phyloP scores from a whole-genome alignment of 805 yeast species.

The Kluyveromyces lactis region DNA sequence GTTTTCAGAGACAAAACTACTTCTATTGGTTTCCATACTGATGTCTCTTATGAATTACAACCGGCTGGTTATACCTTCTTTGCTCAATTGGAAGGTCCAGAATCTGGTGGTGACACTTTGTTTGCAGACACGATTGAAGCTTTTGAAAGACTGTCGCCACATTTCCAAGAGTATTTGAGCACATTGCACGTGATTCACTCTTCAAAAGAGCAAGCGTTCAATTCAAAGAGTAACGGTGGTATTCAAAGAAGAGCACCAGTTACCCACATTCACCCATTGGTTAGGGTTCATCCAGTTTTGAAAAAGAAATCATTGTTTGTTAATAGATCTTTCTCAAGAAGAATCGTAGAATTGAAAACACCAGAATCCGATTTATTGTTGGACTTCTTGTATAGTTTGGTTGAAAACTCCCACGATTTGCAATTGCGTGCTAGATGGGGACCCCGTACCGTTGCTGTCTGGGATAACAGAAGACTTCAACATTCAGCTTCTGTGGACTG shows the following conservation, averaged over 20 bases:
- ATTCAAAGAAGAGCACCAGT: slow-evolving; percentile 59
- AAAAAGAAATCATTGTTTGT: slow-evolving; percentile 50
- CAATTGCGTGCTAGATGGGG: slow-evolving; percentile 68
- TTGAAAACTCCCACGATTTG: slow-evolving; percentile 48
- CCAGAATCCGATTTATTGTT: slow-evolving; percentile 62
- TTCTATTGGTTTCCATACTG: slow-evolving; percentile 53
- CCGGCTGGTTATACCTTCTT: slow-evolving; percentile 68
- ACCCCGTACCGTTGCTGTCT: slow-evolving; percentile 58
- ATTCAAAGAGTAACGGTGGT: slow-evolving; percentile 48
- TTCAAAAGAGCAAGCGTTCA: slow-evolving; percentile 59
- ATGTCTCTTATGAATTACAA: slow-evolving; percentile 64
- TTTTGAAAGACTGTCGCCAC: slow-evolving; percentile 61
- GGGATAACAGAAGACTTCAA: slow-evolving; percentile 70
- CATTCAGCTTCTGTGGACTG: slow-evolving; percentile 70
- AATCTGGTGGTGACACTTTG: slow-evolving; percentile 71
- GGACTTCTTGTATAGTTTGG: slow-evolving; percentile 45
- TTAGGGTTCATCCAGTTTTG: slow-evolving; percentile 67
- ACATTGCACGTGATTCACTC: slow-evolving; percentile 65
- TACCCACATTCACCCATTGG: slow-evolving; percentile 52
- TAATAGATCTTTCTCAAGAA: slow-evolving; percentile 54
- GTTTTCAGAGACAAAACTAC: slow-evolving; percentile 19
- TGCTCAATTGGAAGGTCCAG: slow-evolving; percentile 51
- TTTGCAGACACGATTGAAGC: slow-evolving; percentile 68
- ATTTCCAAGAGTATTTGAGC: slow-evolving; percentile 46
- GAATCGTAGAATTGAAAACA: slow-evolving; percentile 62